Base-by-base conservation (phyloP, 495 filamentous ascomycete species). In the Trichoderma virens region DNA sequence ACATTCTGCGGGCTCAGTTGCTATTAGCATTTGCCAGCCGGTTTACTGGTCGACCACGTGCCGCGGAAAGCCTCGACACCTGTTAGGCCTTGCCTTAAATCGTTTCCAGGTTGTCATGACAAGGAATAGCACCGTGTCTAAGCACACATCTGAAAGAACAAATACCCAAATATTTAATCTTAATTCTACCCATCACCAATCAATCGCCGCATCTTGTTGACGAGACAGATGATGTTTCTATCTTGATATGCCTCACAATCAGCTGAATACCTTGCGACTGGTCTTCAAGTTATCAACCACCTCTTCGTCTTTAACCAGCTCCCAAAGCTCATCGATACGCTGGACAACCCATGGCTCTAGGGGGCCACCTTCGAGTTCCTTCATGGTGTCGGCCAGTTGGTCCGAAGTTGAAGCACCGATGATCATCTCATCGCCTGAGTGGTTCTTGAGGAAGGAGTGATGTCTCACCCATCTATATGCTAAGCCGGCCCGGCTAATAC, bases 381-480 rank as follows among this genome's bases (percentile, higher is more conserved):
- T 67, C 54, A 86, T 63, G 0, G 83, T 86, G 71, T 82, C 69
- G 59, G 73, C 68, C 43, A 86, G 62, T 70, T 87, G 85, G 51
- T 69, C 60, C 0, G 69, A 3, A 35, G 62, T 77, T 30, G 75
- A 75, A 0, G 80, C 76, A 4, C 84, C 85, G 59, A 84, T 64
- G 31, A 87, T 78, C 3, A 86, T 61, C 3, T 69, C 82, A 75
- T 88, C 84, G 0, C 80, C 82, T 31, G 64, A n/a, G 43, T 79
- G 75, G 0, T 63, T 67, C 13, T 77, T 76, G 59, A 88, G 67
- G 20, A 66, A 65, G 8, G 78, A 80, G 66, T 87, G 73, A 66
- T 79, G 79, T 13, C 67, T 68, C 16, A 85, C 70, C 85, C 85
- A 88, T 14, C 84, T 72, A 71, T 83, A 85, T n/a, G 82, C 83